Evolutionary conservation across 2,329 filamentous ascomycete species (phyloP).

Genomic region (Geosmithia flava): DNA sequence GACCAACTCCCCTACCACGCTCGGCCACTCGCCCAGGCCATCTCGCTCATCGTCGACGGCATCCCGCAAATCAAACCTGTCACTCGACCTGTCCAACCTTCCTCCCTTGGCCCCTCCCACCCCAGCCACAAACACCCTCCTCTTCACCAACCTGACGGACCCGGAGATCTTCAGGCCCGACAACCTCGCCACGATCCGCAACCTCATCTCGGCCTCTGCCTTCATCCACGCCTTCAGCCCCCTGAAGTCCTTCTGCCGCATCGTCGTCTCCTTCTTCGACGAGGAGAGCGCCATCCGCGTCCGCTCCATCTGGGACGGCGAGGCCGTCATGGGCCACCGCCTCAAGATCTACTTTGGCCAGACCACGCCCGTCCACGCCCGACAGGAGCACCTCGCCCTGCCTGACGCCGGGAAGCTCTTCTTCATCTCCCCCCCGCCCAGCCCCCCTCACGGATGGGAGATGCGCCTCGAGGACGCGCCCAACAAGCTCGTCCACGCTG

Average conservation of each 20-base stretch:
- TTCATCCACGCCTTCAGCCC: slow-evolving; percentile 68
- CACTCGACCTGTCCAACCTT: slow-evolving; percentile 61
- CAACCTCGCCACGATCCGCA: slow-evolving; percentile 62
- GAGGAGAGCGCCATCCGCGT: slow-evolving; percentile 58
- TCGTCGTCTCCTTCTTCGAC: slow-evolving; percentile 67
- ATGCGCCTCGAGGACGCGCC: slow-evolving; percentile 55
- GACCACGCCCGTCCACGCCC: slow-evolving; percentile 40
- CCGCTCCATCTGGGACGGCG: slow-evolving; percentile 61
- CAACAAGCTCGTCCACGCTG: slow-evolving; percentile 57
- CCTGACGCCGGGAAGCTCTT: slow-evolving; percentile 60
- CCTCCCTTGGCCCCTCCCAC: slow-evolving; percentile 60
- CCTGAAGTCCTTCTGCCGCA: slow-evolving; percentile 71
- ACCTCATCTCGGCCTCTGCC: slow-evolving; percentile 57
- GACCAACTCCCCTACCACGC: slow-evolving; percentile 7
- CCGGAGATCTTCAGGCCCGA: slow-evolving; percentile 61
- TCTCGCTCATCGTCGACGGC: slow-evolving; percentile 32
- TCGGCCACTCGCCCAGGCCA: slow-evolving; percentile 22
- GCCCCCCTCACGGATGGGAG: slow-evolving; percentile 58
- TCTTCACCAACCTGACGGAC: slow-evolving; percentile 70
- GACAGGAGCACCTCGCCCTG: slow-evolving; percentile 48
- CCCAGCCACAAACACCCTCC: slow-evolving; percentile 68
- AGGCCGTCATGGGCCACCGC: slow-evolving; percentile 57
- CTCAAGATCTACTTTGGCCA: slow-evolving; percentile 60
- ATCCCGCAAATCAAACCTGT: slow-evolving; percentile 40
- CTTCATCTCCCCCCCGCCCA: slow-evolving; percentile 60